Conservation (phyloP, 1,139 yeast species). For the Scheffersomyces titani region DNA sequence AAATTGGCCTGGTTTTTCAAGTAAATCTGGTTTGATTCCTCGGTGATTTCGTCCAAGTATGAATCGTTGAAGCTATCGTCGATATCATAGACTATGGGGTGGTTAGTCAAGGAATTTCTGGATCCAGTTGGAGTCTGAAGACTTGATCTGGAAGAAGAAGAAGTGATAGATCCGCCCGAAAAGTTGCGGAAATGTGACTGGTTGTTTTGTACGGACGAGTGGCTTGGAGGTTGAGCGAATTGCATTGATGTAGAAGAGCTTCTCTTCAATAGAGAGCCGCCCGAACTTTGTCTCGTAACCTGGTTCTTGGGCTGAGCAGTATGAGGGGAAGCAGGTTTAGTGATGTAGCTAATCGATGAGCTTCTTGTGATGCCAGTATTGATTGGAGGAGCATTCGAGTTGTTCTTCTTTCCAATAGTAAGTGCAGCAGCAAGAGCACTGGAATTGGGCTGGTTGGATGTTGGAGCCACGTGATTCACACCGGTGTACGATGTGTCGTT, state of each 20-base stretch:
- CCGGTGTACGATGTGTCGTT: slow-evolving; percentile 46
- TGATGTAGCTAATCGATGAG: background rate
- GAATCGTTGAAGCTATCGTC: slow-evolving; percentile 33
- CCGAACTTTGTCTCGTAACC: slow-evolving; percentile 1
- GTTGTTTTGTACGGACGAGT: slow-evolving; percentile 1
- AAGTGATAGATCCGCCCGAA: slow-evolving; percentile 15
- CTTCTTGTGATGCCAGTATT: slow-evolving; percentile 1
- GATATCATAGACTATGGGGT: slow-evolving; percentile 20
- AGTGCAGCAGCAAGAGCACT: slow-evolving; percentile 51
- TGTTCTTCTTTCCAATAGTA: slow-evolving; percentile 40
- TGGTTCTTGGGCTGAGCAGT: background rate
- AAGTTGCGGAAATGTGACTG: slow-evolving; percentile 12
- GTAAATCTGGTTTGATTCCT: slow-evolving; percentile 9
- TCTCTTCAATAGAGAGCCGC: slow-evolving; percentile 1
- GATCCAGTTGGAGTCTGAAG: slow-evolving; percentile 5
- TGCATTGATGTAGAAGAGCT: slow-evolving; percentile 7
- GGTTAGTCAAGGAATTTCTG: slow-evolving; percentile 6
- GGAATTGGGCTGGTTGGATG: slow-evolving; percentile 36
- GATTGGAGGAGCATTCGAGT: slow-evolving; percentile 8
- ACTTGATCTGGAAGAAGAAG: slow-evolving; percentile 8
- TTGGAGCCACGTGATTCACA: slow-evolving; percentile 40
- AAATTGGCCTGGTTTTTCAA: slow-evolving; percentile 11
- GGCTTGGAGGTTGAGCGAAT: slow-evolving; percentile 1
- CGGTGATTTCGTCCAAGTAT: slow-evolving; percentile 29
- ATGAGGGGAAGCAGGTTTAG: background rate